Percentiles rank a stretch among this genome's conserved stretches.
phyloP scores from a whole-genome alignment of 768 basidiomycete genomes.

The Imleria badia region DNA sequence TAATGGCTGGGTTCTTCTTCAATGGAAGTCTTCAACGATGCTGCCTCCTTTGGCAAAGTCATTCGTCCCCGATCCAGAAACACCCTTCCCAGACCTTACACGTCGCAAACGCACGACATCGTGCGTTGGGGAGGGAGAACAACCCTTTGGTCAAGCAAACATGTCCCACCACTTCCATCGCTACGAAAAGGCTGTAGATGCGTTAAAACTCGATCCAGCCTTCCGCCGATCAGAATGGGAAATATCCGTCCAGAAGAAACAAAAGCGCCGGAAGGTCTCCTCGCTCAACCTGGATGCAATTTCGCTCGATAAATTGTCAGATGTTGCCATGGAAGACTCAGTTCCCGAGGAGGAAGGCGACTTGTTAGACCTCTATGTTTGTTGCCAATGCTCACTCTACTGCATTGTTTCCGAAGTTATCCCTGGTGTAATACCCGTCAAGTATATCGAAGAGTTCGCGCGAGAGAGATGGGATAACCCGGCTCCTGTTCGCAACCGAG shows the following conservation, averaged over 20 bases:
- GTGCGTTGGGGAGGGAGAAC: constrained; percentile 54
- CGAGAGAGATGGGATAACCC: constrained; percentile 64
- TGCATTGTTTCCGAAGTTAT: constrained; percentile 69
- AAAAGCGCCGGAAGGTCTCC: constrained; percentile 52
- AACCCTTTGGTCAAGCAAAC: constrained; percentile 48
- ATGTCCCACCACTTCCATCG: constrained; percentile 81
- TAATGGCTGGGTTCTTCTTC: constrained; percentile 78
- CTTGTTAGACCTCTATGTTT: constrained; percentile 75
- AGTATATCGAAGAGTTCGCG: constrained; percentile 60
- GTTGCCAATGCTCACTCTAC: constrained; percentile 81
- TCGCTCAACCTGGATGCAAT: constrained; percentile 34
- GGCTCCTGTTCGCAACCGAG: constrained; percentile 49
- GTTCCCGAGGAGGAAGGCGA: constrained; percentile 44
- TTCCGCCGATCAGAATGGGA: constrained; percentile 63
- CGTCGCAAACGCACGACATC: constrained; percentile 48
- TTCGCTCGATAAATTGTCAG: constrained; percentile 23
- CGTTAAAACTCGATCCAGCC: constrained; percentile 64
- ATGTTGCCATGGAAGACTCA: constrained; percentile 33
- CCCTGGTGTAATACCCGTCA: constrained; percentile 68
- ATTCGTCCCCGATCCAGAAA: constrained; percentile 41
- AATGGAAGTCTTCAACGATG: constrained; percentile 63
- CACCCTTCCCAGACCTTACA: constrained; percentile 54
- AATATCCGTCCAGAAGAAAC: constrained; percentile 46
- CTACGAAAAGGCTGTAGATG: constrained; percentile 68
- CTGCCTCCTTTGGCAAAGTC: constrained; percentile 60